phyloP scores from a whole-genome alignment of 2,329 filamentous ascomycete species.

The Canariomyces notabilis region DNA sequence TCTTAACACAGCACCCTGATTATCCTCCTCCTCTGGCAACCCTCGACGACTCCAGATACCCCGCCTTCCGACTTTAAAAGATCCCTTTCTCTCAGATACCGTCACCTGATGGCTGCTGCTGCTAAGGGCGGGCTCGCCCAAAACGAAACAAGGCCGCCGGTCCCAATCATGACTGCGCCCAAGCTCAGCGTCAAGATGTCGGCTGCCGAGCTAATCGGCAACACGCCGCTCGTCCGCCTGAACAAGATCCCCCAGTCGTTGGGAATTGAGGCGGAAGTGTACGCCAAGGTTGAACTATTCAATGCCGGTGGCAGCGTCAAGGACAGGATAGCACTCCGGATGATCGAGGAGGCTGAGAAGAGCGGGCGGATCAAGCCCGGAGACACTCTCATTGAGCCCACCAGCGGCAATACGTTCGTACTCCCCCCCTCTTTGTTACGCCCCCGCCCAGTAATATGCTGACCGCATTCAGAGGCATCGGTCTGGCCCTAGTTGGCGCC shows the following conservation, averaged over 20 bases:
- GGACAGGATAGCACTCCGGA: slow-evolving; percentile 90
- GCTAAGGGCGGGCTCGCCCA: slow-evolving; percentile 9
- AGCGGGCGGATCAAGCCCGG: slow-evolving; percentile 92
- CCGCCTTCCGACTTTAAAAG: no score
- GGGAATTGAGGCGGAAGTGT: slow-evolving; percentile 83
- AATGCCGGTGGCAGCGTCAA: slow-evolving; percentile 93
- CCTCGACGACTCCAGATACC: no score
- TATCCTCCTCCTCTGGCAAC: no score
- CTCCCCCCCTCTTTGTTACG: slow-evolving; percentile 21
- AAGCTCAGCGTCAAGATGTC: slow-evolving; percentile 36
- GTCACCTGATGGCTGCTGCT: slow-evolving; percentile 9
- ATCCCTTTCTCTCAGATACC: no score
- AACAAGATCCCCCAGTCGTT: slow-evolving; percentile 90
- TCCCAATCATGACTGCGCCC: slow-evolving; percentile 18
- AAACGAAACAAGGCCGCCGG: slow-evolving; percentile 11
- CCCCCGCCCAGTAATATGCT: slow-evolving; percentile 16
- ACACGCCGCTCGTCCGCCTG: slow-evolving; percentile 89
- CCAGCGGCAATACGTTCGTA: slow-evolving; percentile 80
- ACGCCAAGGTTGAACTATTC: slow-evolving; percentile 88
- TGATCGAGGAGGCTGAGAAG: slow-evolving; percentile 94
- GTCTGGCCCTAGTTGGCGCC: slow-evolving; percentile 85
- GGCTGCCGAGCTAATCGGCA: slow-evolving; percentile 85
- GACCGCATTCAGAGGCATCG: slow-evolving; percentile 63
- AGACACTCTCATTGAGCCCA: slow-evolving; percentile 95
- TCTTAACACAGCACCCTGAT: background rate